phyloP scores from a whole-genome alignment of 2,329 filamentous ascomycete species.

The Cytospora mali region DNA sequence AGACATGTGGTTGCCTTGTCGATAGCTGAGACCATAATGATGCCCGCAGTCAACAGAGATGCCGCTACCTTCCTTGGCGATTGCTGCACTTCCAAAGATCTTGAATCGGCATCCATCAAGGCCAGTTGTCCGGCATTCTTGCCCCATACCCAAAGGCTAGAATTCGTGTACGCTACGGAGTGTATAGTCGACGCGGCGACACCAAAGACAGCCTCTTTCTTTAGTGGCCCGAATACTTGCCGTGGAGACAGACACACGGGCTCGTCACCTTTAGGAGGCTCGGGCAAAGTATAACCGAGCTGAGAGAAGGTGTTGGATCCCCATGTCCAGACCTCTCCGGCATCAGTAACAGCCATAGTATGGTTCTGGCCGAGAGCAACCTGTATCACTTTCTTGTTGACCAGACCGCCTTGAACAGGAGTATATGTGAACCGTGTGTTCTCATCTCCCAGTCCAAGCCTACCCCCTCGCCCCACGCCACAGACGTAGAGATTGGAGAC shows the following conservation, averaged over 20 bases:
- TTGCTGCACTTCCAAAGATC: constrained; percentile 81
- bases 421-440: constrained; percentile 85
- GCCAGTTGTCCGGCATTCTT: constrained; percentile 94
- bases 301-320: constrained; percentile 85
- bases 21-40: constrained; percentile 82
- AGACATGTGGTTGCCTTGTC: constrained; percentile 87
- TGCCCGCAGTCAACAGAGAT: constrained; percentile 73
- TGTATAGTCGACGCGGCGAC: constrained; percentile 88
- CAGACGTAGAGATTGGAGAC: constrained; percentile 91
- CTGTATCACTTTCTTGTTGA: constrained; percentile 72
- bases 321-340: constrained; percentile 94
- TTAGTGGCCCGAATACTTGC: constrained; percentile 89
- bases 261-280: constrained; percentile 72
- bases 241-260: constrained; percentile 79
- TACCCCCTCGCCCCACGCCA: constrained; percentile 86
- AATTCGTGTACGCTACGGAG: constrained; percentile 82
- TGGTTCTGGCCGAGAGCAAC: constrained; percentile 91
- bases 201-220: constrained; percentile 80
- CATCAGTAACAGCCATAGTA: constrained; percentile 79
- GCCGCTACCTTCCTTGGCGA: constrained; percentile 86
- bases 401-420: constrained; percentile 76
- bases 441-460: constrained; percentile 87
- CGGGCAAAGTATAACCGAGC: constrained; percentile 79
- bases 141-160: constrained; percentile 88
- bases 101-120: constrained; percentile 91